phyloP scores from a whole-genome alignment of 1,139 yeast species.

The Magnusiomyces clavatus region DNA sequence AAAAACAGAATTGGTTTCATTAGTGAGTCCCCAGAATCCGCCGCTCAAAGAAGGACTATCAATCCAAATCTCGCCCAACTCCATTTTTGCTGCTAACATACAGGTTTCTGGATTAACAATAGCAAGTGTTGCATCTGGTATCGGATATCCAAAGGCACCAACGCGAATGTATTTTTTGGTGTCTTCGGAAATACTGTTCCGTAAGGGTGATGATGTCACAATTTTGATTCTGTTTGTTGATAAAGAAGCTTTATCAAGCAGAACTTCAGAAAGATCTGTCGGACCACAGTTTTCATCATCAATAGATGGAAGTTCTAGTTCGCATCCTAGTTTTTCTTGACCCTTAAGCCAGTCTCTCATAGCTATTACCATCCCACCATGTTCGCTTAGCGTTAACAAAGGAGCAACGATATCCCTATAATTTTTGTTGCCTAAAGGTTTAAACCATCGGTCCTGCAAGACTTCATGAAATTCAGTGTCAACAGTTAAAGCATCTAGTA shows the following conservation, averaged over 20 bases:
- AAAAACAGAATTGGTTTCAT: conserved; percentile 67
- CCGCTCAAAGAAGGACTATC: conserved; percentile 85
- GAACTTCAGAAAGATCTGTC: conserved; percentile 53
- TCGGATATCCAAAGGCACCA: conserved; percentile 89
- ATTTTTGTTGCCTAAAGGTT: conserved; percentile 78
- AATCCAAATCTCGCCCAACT: conserved; percentile 97
- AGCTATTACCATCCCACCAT: conserved; percentile 93
- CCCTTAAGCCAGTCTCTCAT: conserved; percentile 77
- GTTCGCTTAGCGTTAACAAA: conserved; percentile 79
- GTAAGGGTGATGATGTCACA: conserved; percentile 48
- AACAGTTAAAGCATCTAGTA: conserved; percentile 83
- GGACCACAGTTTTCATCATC: conserved; percentile 39
- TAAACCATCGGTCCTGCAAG: conserved; percentile 82
- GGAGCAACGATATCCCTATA: conserved; percentile 83
- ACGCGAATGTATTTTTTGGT: conserved; percentile 51
- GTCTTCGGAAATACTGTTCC: conserved; percentile 35
- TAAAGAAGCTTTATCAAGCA: conserved; percentile 73
- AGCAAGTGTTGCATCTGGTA: conserved; percentile 90
- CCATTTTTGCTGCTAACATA: conserved; percentile 56
- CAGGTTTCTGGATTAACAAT: conserved; percentile 90
- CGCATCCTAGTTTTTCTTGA: conserved; percentile 49
- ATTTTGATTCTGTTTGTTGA: conserved; percentile 71
- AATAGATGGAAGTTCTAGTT: conserved; percentile 18
- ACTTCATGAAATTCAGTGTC: conserved; percentile 93
- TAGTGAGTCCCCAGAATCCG: conserved; percentile 70